Evolutionary conservation across 306 rosid species (phyloP).

Genomic region (Quercus parvula): DNA sequence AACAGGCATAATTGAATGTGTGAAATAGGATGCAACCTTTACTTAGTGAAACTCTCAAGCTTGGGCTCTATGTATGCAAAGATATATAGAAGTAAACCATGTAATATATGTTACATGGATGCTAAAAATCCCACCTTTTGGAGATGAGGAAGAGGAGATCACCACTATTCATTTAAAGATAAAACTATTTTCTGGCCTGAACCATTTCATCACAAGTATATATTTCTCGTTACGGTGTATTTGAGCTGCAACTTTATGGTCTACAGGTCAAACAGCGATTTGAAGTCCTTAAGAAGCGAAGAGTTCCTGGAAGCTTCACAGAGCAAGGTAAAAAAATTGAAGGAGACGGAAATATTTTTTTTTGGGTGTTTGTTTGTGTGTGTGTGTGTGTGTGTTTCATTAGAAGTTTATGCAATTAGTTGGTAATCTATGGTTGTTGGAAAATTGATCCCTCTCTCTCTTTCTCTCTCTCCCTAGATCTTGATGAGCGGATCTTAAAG

Average conservation of each 20-base stretch:
- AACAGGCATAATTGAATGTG: not conserved
- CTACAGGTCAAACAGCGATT: conserved; percentile 87
- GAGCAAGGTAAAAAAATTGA: conserved; percentile 72
- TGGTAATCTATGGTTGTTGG: not conserved
- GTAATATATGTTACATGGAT: not conserved
- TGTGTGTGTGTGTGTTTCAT: not conserved
- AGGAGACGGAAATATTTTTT: not conserved
- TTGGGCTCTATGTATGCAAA: not conserved
- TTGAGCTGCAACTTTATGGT: conserved; percentile 25
- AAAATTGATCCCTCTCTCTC: not conserved
- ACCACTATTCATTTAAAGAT: not conserved
- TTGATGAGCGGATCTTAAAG: conserved; percentile 85
- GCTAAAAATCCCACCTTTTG: not conserved
- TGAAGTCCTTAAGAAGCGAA: conserved; percentile 83
- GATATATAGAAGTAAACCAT: not conserved
- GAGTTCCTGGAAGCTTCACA: conserved; percentile 69
- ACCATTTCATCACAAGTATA: not conserved
- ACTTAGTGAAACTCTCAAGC: not conserved
- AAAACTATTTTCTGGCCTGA: not conserved
- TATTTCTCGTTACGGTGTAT: conserved; percentile 1
- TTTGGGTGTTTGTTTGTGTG: not conserved
- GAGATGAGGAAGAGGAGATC: not conserved
- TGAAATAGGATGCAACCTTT: not conserved
- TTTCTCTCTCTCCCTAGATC: conserved; percentile 41
- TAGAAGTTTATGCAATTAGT: not conserved